Percentiles rank a stretch among this genome's conserved stretches.
phyloP scores from a whole-genome alignment of 306 rosid species.

The Prunus davidiana region DNA sequence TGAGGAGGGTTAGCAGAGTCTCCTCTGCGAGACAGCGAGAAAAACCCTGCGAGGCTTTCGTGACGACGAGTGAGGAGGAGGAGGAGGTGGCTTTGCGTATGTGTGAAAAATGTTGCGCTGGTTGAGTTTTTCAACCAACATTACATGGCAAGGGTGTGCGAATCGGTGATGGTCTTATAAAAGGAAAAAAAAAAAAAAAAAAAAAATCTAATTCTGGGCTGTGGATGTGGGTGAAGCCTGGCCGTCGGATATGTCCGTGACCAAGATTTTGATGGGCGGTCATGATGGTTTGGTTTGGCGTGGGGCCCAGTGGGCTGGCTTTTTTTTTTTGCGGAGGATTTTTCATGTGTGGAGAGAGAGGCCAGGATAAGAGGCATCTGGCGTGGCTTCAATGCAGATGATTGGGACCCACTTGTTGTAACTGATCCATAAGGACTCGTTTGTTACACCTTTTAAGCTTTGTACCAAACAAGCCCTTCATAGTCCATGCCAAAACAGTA shows the following conservation, averaged over 20 bases:
- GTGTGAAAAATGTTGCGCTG: not conserved
- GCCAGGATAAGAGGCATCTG: not conserved
- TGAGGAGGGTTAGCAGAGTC: not conserved
- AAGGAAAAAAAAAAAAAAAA: not conserved
- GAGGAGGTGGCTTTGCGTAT: not conserved
- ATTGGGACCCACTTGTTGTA: not conserved
- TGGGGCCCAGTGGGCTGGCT: not conserved
- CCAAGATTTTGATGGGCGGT: not conserved
- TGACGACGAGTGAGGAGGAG: not conserved
- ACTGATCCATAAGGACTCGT: not conserved
- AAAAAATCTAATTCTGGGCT: not conserved
- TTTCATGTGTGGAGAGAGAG: not conserved
- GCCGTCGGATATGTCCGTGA: not conserved
- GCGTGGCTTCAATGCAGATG: not conserved
- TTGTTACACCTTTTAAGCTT: too few relatives aligned
- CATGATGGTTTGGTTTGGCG: not conserved
- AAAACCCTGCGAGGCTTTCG: not conserved
- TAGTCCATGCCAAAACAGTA: too few relatives aligned
- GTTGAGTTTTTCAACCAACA: conserved; percentile 8
- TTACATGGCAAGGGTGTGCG: not conserved
- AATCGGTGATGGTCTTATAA: conserved; percentile 1
- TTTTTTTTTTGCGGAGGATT: not conserved
- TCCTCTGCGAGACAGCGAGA: not conserved
- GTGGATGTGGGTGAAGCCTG: not conserved
- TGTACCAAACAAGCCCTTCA: too few relatives aligned